Base-by-base conservation (phyloP, 179 eudicot species). In the Spergularia azorica region DNA sequence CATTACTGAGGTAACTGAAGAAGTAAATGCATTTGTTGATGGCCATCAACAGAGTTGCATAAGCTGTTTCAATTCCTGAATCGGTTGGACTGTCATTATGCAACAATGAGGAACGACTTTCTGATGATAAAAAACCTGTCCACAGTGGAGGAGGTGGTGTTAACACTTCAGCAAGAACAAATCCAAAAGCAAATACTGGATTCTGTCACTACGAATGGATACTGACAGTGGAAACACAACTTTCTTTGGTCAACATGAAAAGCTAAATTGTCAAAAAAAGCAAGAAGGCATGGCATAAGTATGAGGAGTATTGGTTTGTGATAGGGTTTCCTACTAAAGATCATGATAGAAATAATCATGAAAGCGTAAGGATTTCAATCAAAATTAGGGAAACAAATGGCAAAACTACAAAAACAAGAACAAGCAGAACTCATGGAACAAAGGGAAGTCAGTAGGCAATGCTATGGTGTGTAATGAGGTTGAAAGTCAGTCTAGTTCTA, bases 141-240 rank as follows among this genome's bases (percentile, higher is more conserved):
- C 0, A 57, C 16, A 0, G 54, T 70, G 0, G 70, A 77, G 3
- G 9, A 18, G 11, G 63, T 20, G 4, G 64, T 18, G 36, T 15
- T 41, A 0, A 20, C 61, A 0, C 9, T 71, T 3, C 67, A 58
- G 3, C 55, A 77, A 12, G 80, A 77, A 18, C 56, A 77, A 18
- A 0, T 54, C 0, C 79, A 68, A 11, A 68, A 64, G 14, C 17
- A 15, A 4, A 26, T 50, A 2, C 17, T 17, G 7, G 16, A 12
- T 0, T 1, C 4, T 0, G 12, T 0, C 13, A 6, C 14, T 8
- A 54, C 32, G 21, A 26, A 26, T 1, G 3, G 16, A 48, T n/a
- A 16, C 2, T 3, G 51, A 65, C 0, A 65, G 7, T 15, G 8
- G 32, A 26, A 26, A 26, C 32, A 26, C 52, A 3, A 20, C 69